These are phyloP conservation scores for Candida schatavii DNA, from an alignment of 805 yeast species.

Conservation along the genomic window DNA sequence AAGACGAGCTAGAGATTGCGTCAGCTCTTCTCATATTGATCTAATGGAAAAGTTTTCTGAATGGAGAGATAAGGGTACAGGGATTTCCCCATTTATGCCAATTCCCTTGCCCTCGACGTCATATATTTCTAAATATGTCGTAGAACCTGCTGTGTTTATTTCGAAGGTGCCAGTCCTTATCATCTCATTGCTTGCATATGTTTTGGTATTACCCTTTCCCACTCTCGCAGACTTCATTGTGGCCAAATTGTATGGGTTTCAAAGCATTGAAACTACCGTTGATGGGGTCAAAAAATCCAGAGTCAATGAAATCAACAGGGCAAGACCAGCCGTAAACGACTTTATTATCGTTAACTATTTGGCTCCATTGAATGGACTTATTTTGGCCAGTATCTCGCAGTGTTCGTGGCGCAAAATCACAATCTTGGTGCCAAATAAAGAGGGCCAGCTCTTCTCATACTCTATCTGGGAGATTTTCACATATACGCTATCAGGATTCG, in stretches of 20 bases:
- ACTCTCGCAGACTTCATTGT: constrained; percentile 19
- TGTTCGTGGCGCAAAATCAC: constrained; percentile 19
- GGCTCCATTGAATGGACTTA: constrained; percentile 55
- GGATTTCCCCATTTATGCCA: constrained; percentile 88
- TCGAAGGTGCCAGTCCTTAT: constrained; percentile 26
- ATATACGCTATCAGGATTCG: neutral
- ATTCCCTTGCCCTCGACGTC: constrained; percentile 20
- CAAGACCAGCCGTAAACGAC: constrained; percentile 44
- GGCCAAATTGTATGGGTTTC: constrained; percentile 32
- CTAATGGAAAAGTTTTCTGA: constrained; percentile 86
- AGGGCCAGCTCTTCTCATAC: constrained; percentile 28
- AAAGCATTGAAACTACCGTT: constrained; percentile 35
- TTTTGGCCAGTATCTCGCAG: constrained; percentile 29
- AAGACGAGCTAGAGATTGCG: no score
- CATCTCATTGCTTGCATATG: constrained; percentile 11
- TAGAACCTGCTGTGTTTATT: constrained; percentile 20
- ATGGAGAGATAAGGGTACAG: constrained; percentile 89
- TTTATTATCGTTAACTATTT: constrained; percentile 55
- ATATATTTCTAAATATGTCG: constrained; percentile 4
- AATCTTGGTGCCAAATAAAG: constrained; percentile 36
- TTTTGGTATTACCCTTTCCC: constrained; percentile 16
- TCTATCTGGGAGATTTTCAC: constrained; percentile 25
- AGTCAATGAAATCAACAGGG: constrained; percentile 22
- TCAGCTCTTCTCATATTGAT: no score
- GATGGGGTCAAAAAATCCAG: constrained; percentile 52